These are phyloP conservation scores for Penicillium sp. DNA, from an alignment of 2,329 filamentous ascomycete species.

Conservation along the genomic window DNA sequence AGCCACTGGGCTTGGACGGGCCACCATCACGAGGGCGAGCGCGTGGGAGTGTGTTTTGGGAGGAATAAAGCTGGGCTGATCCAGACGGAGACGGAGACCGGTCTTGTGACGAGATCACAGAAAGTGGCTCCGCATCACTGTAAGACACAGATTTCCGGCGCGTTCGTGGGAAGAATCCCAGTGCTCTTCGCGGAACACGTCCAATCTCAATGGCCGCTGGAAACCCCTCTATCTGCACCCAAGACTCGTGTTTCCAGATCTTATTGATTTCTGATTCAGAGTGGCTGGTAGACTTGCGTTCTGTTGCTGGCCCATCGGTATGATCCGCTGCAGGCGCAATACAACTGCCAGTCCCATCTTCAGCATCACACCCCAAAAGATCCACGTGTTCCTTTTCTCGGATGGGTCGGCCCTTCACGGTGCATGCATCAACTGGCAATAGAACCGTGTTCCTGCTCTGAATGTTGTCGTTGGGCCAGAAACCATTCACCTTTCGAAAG, in stretches of 20 bases:
- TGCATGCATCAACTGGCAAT: constrained; percentile 86
- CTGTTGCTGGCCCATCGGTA: background rate
- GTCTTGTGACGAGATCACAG: constrained; percentile 30
- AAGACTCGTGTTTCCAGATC: constrained; percentile 83
- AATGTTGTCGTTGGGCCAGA: constrained; percentile 92
- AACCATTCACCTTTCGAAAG: constrained; percentile 82
- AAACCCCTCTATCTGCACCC: constrained; percentile 76
- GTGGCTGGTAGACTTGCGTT: constrained; percentile 11
- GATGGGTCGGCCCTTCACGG: constrained; percentile 69
- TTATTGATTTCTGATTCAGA: constrained; percentile 57
- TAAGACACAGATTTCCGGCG: constrained; percentile 74
- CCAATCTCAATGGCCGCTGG: constrained; percentile 77
- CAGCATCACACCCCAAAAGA: constrained; percentile 27
- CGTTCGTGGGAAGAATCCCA: constrained; percentile 90
- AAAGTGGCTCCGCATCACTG: constrained; percentile 57
- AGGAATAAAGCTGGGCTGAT: constrained; percentile 28
- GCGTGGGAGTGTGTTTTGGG: constrained; percentile 27
- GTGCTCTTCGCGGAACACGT: constrained; percentile 72
- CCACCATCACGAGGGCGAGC: constrained; percentile 28
- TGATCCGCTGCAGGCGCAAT: constrained; percentile 27
- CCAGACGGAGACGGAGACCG: constrained; percentile 27
- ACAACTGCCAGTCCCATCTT: constrained; percentile 37
- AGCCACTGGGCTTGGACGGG: constrained; percentile 31
- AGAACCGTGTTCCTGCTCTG: constrained; percentile 79
- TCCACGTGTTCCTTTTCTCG: constrained; percentile 30